Base-by-base conservation (phyloP, 139 green algal genomes). In the Marvania coccoides region DNA sequence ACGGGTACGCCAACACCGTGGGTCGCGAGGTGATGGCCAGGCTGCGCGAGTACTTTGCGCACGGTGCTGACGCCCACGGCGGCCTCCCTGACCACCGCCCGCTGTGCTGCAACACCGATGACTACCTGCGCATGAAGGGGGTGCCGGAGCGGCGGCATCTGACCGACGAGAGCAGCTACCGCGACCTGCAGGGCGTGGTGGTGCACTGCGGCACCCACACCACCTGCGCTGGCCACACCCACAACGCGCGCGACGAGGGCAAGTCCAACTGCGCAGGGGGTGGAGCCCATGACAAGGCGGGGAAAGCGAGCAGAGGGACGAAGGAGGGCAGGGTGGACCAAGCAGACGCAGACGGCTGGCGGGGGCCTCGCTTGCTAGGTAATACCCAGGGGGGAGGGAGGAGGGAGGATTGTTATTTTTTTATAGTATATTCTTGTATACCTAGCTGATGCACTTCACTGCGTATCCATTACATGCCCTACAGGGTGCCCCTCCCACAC, bases 201-300 rank as follows among this genome's bases (percentile, higher is more conserved):
- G 74, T 85, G 51, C 36, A 70, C 14, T n/a, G 4, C 5, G 24
- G 38, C 53, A 37, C n/a, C n/a, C 5, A 66, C 53, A 80, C 54
- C 5, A 77, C 61, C 62, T 90, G 84, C 60, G 71, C 74, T 2
- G 84, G 84, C 1, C 77, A 86, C 66, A 72, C 39, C 28, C 84
- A 90, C 60, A 75, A 76, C 19, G 24, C 51, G 7, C n/a, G 12
- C 54, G 10, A 47, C 1, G 57, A 51, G 9, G 47, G 37, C 51
- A 36, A n/a, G 24, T 24, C 33, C 4, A 59, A 4, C 31, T 85
- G 78, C 70, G 19, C 58, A 4, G 78, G 58, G 6, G 75, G 71
- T 35, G 76, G 71, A 28, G 70, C 62, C 23, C 51, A 61, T 28
- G 47, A 8, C 10, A 3, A 9, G 14, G 14, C 5, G 40, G 19